phyloP scores from a whole-genome alignment of 2,329 filamentous ascomycete species.

The Fusarium buharicum region DNA sequence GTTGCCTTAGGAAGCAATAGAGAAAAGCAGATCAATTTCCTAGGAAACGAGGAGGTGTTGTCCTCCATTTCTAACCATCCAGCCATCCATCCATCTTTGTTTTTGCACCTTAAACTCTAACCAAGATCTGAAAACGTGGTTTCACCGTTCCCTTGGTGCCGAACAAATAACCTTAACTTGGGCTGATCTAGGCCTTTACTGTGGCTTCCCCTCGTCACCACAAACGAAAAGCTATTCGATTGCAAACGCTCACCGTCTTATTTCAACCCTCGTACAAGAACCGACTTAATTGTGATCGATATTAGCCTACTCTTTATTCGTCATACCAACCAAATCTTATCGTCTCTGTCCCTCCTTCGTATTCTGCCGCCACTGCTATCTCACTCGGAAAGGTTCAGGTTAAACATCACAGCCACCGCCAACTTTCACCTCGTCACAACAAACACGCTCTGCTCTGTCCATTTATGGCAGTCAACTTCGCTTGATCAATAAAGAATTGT shows the following conservation, averaged over 20 bases:
- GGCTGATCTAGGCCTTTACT: conserved; percentile 34
- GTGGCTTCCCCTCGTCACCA: conserved; percentile 36
- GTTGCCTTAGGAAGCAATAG: conserved; percentile 23
- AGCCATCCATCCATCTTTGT: neutral
- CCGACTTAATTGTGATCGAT: conserved; percentile 4
- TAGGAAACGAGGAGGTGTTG: conserved; percentile 1
- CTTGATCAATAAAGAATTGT: conserved; percentile 10
- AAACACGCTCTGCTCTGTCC: neutral
- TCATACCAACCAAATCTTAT: neutral
- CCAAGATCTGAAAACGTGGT: conserved; percentile 33
- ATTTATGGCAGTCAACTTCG: conserved; percentile 3
- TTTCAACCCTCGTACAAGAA: conserved; percentile 26
- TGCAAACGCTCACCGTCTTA: conserved; percentile 20
- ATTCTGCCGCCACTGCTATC: conserved; percentile 19
- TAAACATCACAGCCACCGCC: conserved; percentile 21
- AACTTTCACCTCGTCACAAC: conserved; percentile 6
- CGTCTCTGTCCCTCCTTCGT: conserved; percentile 4
- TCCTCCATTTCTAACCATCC: neutral
- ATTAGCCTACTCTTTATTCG: conserved; percentile 2
- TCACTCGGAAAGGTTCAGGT: conserved; percentile 17
- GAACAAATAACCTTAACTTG: conserved; percentile 43
- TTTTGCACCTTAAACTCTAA: conserved; percentile 5
- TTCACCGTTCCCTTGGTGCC: conserved; percentile 33
- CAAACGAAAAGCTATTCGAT: conserved; percentile 10
- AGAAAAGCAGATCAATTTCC: conserved; percentile 6